These are phyloP conservation scores for Debaryomyces robertsiae DNA, from an alignment of 1,139 yeast species.

Conservation along the genomic window DNA sequence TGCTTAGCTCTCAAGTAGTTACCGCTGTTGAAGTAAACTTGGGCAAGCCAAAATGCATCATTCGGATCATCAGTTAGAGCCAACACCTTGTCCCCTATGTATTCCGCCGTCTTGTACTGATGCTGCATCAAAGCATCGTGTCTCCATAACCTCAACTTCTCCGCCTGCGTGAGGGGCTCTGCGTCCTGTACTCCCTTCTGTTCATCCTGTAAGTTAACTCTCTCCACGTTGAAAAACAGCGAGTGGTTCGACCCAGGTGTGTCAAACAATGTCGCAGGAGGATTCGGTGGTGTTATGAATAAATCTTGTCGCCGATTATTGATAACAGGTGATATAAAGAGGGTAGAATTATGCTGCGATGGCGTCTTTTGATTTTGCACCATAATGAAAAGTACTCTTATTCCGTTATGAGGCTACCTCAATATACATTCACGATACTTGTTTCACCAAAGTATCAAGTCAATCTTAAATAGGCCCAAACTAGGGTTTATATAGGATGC, in stretches of 20 bases:
- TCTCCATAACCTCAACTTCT: conserved; percentile 85
- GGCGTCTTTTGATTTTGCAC: conserved; percentile 41
- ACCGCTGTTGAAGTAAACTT: conserved; percentile 75
- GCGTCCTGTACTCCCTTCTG: conserved; percentile 14
- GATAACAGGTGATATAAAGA: conserved; percentile 63
- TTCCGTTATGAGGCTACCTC: not conserved
- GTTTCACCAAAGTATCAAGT: not conserved
- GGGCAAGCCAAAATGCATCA: conserved; percentile 97
- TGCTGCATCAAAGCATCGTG: conserved; percentile 94
- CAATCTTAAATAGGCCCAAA: no score
- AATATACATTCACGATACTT: not conserved
- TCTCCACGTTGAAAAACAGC: conserved; percentile 40
- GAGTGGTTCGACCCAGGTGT: conserved; percentile 47
- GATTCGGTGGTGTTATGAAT: conserved; percentile 60
- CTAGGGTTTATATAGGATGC: conserved; percentile 4
- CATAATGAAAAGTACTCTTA: conserved; percentile 18
- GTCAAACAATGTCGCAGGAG: conserved; percentile 42
- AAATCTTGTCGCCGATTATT: conserved; percentile 49
- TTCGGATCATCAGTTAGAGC: conserved; percentile 81
- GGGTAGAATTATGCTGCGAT: conserved; percentile 59
- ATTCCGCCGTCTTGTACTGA: conserved; percentile 87
- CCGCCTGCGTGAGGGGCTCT: conserved; percentile 75
- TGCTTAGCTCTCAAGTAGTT: conserved; percentile 80
- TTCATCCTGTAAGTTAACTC: conserved; percentile 19
- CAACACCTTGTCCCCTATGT: conserved; percentile 84